A percentile compares a stretch with the other conserved stretches of the same genome.
Conservation (phyloP, 2,329 filamentous ascomycete species). For the Rutstroemia sp. region DNA sequence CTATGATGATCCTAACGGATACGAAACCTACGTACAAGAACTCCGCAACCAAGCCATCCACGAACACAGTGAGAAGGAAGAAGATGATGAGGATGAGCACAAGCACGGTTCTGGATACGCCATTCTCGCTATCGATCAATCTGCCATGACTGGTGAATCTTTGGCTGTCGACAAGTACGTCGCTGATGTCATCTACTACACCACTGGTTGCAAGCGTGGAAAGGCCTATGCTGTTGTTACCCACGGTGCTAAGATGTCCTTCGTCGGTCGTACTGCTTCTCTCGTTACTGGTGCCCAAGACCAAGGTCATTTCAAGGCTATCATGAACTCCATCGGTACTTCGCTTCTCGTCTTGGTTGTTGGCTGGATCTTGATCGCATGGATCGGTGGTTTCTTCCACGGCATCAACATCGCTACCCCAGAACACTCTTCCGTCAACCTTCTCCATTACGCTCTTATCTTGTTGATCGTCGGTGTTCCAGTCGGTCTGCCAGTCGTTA, state of each 20-base stretch:
- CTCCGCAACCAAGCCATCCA: conserved; percentile 53
- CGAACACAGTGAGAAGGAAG: conserved; percentile 47
- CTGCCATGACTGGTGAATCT: conserved; percentile 74
- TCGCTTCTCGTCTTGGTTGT: conserved; percentile 68
- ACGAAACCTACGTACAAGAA: conserved; percentile 59
- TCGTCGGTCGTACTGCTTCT: conserved; percentile 68
- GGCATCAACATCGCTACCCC: conserved; percentile 55
- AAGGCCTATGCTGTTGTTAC: conserved; percentile 65
- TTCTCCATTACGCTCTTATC: conserved; percentile 62
- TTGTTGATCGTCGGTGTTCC: conserved; percentile 72
- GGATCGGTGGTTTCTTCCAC: conserved; percentile 76
- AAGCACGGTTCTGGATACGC: conserved; percentile 52
- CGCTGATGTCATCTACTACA: conserved; percentile 70
- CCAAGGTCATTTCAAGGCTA: conserved; percentile 72
- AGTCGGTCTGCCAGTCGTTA: conserved; percentile 73
- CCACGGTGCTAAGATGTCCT: conserved; percentile 62
- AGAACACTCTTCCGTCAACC: conserved; percentile 50
- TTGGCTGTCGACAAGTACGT: conserved; percentile 75
- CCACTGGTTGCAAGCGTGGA: conserved; percentile 74
- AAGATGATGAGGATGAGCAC: conserved; percentile 47
- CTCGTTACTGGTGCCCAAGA: conserved; percentile 70
- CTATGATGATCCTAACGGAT: conserved; percentile 60
- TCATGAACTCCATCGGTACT: conserved; percentile 77
- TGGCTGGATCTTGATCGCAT: conserved; percentile 66
- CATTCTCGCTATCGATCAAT: conserved; percentile 68